Percentiles rank a stretch among this genome's conserved stretches.
phyloP scores from a whole-genome alignment of 352 stramenopile species.

The Thalassiosira livingstoniorum region DNA sequence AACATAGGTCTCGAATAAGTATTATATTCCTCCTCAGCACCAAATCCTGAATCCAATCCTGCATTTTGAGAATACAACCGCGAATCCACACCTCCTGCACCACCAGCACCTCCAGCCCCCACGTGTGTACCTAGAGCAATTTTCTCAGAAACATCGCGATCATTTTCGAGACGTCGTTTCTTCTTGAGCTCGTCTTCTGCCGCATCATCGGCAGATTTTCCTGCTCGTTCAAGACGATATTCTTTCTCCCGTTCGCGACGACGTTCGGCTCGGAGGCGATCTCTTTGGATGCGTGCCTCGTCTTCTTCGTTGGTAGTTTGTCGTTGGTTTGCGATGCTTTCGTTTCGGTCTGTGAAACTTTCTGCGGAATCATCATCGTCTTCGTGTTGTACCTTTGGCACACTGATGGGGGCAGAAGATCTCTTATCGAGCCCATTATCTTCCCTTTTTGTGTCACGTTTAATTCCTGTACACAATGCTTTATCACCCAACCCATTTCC shows the following conservation, averaged over 20 bases:
- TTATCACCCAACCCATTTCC: slow-evolving; percentile 49
- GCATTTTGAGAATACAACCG: slow-evolving; percentile 98
- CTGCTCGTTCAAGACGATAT: slow-evolving; percentile 90
- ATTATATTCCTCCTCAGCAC: slow-evolving; percentile 97
- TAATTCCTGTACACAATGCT: slow-evolving; percentile 5
- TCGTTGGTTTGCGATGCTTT: background rate
- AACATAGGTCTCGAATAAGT: slow-evolving; percentile 98
- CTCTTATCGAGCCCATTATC: background rate
- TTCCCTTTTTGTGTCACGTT: background rate
- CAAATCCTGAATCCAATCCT: slow-evolving; percentile 95
- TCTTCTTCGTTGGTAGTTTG: slow-evolving; percentile 27
- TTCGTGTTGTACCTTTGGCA: slow-evolving; percentile 59
- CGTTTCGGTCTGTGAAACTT: slow-evolving; percentile 19
- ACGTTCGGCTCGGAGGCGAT: slow-evolving; percentile 91
- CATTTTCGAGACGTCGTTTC: slow-evolving; percentile 89
- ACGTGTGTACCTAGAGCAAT: slow-evolving; percentile 97
- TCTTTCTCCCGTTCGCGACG: slow-evolving; percentile 94
- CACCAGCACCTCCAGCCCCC: slow-evolving; percentile 87
- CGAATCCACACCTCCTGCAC: slow-evolving; percentile 95
- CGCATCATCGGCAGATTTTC: slow-evolving; percentile 43
- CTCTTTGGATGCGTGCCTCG: slow-evolving; percentile 75
- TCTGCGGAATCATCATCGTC: slow-evolving; percentile 45
- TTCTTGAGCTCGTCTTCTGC: slow-evolving; percentile 73
- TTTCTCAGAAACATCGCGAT: slow-evolving; percentile 98
- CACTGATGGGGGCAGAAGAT: background rate